Conservation (phyloP, 2,329 filamentous ascomycete species). For the Exophiala dermatitidis region DNA sequence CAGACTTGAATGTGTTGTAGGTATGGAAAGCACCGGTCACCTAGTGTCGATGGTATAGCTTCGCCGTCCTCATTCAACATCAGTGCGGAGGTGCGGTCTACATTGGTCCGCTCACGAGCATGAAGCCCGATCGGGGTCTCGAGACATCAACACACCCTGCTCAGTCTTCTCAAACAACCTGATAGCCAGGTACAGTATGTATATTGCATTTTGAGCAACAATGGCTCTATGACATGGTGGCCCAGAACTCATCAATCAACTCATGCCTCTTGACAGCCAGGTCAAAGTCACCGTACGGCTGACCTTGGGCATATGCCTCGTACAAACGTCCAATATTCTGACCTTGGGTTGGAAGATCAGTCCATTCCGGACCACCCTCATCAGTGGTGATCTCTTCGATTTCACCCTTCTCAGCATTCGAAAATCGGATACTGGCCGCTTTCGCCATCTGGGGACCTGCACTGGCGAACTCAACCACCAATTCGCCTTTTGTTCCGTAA, state of each 20-base stretch:
- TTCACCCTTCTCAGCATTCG: slow-evolving; percentile 43
- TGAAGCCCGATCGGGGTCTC: background rate
- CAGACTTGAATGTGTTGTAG: no score
- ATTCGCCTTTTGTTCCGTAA: slow-evolving; percentile 35
- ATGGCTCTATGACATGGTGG: slow-evolving; percentile 4
- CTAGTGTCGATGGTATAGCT: no score
- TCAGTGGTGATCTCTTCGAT: slow-evolving; percentile 37
- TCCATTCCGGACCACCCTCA: slow-evolving; percentile 43
- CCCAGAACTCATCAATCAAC: slow-evolving; percentile 38
- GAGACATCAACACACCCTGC: background rate
- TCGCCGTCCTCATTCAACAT: no score
- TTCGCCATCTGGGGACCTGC: slow-evolving; percentile 34
- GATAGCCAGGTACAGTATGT: background rate
- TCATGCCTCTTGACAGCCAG: slow-evolving; percentile 44
- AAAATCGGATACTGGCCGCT: slow-evolving; percentile 44
- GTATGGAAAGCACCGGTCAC: no score
- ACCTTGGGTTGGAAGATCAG: slow-evolving; percentile 39
- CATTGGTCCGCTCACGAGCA: no score
- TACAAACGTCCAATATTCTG: slow-evolving; percentile 51
- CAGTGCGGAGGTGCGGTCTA: no score
- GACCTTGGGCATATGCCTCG: slow-evolving; percentile 46
- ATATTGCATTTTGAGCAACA: background rate
- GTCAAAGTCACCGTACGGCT: slow-evolving; percentile 40
- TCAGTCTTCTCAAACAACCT: background rate
- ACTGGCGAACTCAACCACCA: slow-evolving; percentile 34